Conservation (phyloP, 768 basidiomycete genomes). For the Mycena galericulata region DNA sequence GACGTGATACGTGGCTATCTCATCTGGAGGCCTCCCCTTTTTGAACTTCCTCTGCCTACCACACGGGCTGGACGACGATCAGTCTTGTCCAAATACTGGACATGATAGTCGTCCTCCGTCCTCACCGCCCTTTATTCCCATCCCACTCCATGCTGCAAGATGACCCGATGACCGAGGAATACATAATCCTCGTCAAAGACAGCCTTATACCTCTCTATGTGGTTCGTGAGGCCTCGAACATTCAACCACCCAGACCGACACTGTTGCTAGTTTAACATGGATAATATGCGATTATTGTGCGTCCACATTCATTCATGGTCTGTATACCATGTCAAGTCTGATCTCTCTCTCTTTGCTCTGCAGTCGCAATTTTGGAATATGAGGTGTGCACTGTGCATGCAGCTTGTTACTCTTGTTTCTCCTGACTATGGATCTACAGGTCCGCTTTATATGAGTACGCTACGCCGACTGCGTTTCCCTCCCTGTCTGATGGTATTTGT, state of each 20-base stretch:
- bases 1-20: no score
- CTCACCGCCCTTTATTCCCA: not conserved
- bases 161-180: no score
- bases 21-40: no score
- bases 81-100: no score
- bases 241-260: not conserved
- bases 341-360: no score
- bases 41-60: no score
- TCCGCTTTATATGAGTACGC: slow-evolving; percentile 54
- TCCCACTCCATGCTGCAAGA: not conserved
- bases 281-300: slow-evolving; percentile 52
- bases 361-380: slow-evolving; percentile 50
- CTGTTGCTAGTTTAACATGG: slow-evolving; percentile 52
- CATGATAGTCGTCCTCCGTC: not conserved
- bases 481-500: not conserved
- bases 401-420: no score
- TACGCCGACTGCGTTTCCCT: not conserved
- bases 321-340: no score
- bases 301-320: no score
- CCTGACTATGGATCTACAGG: slow-evolving; percentile 32
- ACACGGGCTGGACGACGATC: no score
- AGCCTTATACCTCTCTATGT: slow-evolving; percentile 36
- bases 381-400: slow-evolving; percentile 40
- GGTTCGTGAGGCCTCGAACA: slow-evolving; percentile 30
- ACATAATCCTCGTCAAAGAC: slow-evolving; percentile 30